These are phyloP conservation scores for Filobasidium wieringae DNA, from an alignment of 768 basidiomycete species.

Conservation along the genomic window DNA sequence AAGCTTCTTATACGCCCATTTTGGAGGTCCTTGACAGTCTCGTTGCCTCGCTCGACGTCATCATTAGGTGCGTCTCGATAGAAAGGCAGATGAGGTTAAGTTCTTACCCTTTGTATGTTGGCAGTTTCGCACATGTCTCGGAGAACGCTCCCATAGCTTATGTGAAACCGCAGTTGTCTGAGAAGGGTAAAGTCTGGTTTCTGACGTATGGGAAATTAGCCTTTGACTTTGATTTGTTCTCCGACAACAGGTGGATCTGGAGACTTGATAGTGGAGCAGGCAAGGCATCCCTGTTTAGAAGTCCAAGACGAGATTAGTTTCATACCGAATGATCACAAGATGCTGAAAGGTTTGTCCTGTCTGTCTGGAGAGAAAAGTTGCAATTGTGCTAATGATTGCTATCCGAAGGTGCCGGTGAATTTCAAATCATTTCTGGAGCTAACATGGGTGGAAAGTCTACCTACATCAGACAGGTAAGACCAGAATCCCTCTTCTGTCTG, in stretches of 20 bases:
- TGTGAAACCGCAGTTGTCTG: slow-evolving; percentile 66
- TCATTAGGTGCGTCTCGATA: slow-evolving; percentile 54
- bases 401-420: slow-evolving; percentile 44
- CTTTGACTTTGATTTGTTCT: not conserved
- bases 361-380: not conserved
- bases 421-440: slow-evolving; percentile 93
- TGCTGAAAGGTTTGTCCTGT: slow-evolving; percentile 64
- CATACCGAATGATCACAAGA: slow-evolving; percentile 89
- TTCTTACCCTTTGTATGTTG: not conserved
- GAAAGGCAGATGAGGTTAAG: slow-evolving; percentile 1
- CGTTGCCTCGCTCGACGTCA: slow-evolving; percentile 82
- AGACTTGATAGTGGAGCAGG: slow-evolving; percentile 65
- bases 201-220: not conserved
- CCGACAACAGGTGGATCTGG: slow-evolving; percentile 55
- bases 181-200: slow-evolving; percentile 50
- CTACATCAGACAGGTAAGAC: slow-evolving; percentile 71
- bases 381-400: not conserved
- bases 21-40: slow-evolving; percentile 71
- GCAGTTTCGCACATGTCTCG: slow-evolving; percentile 82
- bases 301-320: slow-evolving; percentile 91
- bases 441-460: slow-evolving; percentile 99
- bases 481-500: not conserved
- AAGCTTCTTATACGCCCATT: slow-evolving; percentile 83
- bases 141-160: slow-evolving; percentile 76
- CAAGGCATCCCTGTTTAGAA: slow-evolving; percentile 91